Evolutionary conservation across 306 rosid species (phyloP).

Genomic region (Prunus padus): DNA sequence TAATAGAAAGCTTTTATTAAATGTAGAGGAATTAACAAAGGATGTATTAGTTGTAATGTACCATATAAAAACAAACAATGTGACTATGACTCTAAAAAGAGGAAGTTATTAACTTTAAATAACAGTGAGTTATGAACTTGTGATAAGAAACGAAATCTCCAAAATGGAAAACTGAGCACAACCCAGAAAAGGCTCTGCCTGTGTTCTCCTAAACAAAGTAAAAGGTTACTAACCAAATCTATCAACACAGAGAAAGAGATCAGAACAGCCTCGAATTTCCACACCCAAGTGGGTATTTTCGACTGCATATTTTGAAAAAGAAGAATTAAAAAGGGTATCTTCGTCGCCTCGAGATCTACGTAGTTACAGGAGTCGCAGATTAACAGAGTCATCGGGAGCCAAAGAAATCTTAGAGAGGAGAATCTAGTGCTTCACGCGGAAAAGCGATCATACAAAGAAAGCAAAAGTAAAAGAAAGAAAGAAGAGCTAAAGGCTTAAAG

Average conservation of each 20-base stretch:
- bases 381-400: constrained; percentile 33
- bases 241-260: constrained; percentile 20
- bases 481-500: not conserved
- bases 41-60: constrained; percentile 4
- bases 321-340: constrained; percentile 23
- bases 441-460: constrained; percentile 37
- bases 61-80: constrained; percentile 30
- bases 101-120: not conserved
- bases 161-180: constrained; percentile 39
- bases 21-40: not conserved
- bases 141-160: constrained; percentile 33
- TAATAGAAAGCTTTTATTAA: not conserved
- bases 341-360: constrained; percentile 81
- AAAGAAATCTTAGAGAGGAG: constrained; percentile 32
- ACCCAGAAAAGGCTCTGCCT: constrained; percentile 58
- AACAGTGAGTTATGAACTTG: not conserved
- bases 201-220: constrained; percentile 42
- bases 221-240: constrained; percentile 28
- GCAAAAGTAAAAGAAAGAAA: constrained; percentile 2
- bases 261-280: constrained; percentile 22
- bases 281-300: constrained; percentile 15
- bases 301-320: constrained; percentile 19
- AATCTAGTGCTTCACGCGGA: constrained; percentile 62
- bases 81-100: constrained; percentile 33
- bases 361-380: constrained; percentile 34